Base-by-base conservation (phyloP, 78 protist genomes). In the Dictyostelium intermedium region DNA sequence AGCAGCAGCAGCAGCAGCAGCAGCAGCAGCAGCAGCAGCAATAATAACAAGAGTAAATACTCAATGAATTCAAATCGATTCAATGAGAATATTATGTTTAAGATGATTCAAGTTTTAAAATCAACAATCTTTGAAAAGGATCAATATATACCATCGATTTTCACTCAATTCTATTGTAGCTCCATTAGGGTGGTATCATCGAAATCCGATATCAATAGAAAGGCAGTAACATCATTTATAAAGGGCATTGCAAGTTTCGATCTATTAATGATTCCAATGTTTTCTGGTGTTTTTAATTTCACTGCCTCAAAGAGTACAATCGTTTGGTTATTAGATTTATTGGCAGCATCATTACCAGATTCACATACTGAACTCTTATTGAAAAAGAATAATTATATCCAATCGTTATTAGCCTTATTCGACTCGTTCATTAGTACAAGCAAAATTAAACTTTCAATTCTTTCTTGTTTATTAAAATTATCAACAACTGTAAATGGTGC, bases 121-220 rank as follows among this genome's bases (percentile, higher is more conserved):
- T 37, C 39, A 78, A 45, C 37, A 41, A 63, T 82, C 7, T 82
- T 56, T 60, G 86, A 82, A 56, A 56, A 47, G 30, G 63, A 80
- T 61, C 85, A 80, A 80, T 30, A 74, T 30, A 66, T 89, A 53
- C 85, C 94, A 50, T 16, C 41, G 2, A 13, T 89, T 39, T 89
- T 79, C 73, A 50, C 82, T 45, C n/a, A 61, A 27, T 87, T 87
- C 34, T 47, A 77, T 13, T 35, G 37, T 30, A 78, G 34, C 9
- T 63, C 85, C 10, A 78, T 78, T 14, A 53, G 34, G n/a, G 20
- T 79, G 4, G 37, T 87, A 10, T 25, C 69, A 4, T 30, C 25
- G 1, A 82, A 20, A 56, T 45, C 61, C 0, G 86, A 82, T 82
- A 5, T 20, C 5, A 79, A 80, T 70, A 50, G 80, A 78, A 73